Conservation (phyloP, 2,329 filamentous ascomycete species). For the Zymoseptoria passerinii region DNA sequence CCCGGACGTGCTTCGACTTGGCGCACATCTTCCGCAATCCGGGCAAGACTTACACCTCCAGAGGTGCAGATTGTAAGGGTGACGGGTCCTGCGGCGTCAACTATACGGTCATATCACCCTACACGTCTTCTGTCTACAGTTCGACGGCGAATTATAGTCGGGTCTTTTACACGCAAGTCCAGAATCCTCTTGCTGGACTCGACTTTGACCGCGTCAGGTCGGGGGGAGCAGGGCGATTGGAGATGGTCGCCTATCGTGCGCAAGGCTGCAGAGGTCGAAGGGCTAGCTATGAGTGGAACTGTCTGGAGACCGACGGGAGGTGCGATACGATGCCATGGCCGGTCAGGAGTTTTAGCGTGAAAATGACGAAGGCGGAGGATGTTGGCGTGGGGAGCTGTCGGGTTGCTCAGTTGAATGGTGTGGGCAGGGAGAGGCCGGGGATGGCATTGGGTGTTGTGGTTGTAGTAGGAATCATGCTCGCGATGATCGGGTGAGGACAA, state of each 20-base stretch:
- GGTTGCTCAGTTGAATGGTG: slow-evolving; percentile 2
- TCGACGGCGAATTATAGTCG: slow-evolving; percentile 3
- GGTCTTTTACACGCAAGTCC: slow-evolving; percentile 6
- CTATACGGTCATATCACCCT: slow-evolving; percentile 6
- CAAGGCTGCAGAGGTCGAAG: slow-evolving; percentile 6
- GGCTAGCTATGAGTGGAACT: slow-evolving; percentile 5
- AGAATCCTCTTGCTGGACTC: slow-evolving; percentile 4
- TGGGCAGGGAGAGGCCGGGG: neutral
- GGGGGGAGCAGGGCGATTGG: slow-evolving; percentile 3
- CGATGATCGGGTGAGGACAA: neutral
- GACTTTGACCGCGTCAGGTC: neutral
- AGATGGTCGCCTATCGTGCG: slow-evolving; percentile 5
- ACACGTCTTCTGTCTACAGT: neutral
- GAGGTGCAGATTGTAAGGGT: slow-evolving; percentile 2
- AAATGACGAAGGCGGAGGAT: slow-evolving; percentile 8
- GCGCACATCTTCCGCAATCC: slow-evolving; percentile 6
- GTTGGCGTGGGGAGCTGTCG: slow-evolving; percentile 8
- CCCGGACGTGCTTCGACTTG: slow-evolving; percentile 7
- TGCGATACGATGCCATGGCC: slow-evolving; percentile 6
- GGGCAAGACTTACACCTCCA: slow-evolving; percentile 1
- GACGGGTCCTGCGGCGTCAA: slow-evolving; percentile 7
- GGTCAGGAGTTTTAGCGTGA: slow-evolving; percentile 9
- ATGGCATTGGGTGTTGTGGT: neutral
- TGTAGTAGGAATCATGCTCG: neutral
- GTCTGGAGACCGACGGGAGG: slow-evolving; percentile 1